Percentiles rank a stretch among this genome's conserved stretches.
phyloP scores from a whole-genome alignment of 2,329 filamentous ascomycete genomes.

The Alternaria sp. region DNA sequence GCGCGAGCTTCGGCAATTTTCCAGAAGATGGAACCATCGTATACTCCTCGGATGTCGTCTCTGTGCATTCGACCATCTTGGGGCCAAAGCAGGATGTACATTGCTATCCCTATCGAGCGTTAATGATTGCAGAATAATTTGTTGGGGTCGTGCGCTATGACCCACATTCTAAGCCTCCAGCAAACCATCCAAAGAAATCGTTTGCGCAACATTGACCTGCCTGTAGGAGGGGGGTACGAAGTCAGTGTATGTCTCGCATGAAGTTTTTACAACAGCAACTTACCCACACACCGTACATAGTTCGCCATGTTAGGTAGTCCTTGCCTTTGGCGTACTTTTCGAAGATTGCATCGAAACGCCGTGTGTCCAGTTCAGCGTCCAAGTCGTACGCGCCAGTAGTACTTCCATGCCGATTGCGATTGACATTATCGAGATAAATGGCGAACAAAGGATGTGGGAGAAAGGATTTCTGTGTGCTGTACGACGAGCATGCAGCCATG shows the following conservation, averaged over 20 bases:
- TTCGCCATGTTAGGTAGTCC: constrained; percentile 19
- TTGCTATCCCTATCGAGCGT: constrained; percentile 23
- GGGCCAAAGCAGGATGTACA: constrained; percentile 31
- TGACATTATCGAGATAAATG: constrained; percentile 27
- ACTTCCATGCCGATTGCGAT: constrained; percentile 26
- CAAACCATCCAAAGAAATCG: constrained; percentile 31
- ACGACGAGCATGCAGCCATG: constrained; percentile 25
- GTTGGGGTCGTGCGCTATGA: not conserved
- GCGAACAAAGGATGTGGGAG: constrained; percentile 25
- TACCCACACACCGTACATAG: constrained; percentile 19
- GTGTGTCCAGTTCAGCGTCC: constrained; percentile 24
- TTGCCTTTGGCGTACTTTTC: constrained; percentile 26
- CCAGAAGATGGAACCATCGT: constrained; percentile 38
- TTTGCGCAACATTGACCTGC: constrained; percentile 24
- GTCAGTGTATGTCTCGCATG: not conserved
- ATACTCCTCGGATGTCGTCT: constrained; percentile 23
- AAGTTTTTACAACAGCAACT: not conserved
- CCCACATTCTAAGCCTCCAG: constrained; percentile 29
- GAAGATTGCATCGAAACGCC: constrained; percentile 26
- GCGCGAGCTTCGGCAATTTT: constrained; percentile 17
- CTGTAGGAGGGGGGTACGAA: not conserved
- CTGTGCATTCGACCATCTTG: constrained; percentile 24
- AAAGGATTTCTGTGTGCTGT: constrained; percentile 22
- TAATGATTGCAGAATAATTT: not conserved
- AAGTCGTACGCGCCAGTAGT: constrained; percentile 28